A percentile compares a stretch with the other conserved stretches of the same genome.
Conservation (phyloP, 2,329 filamentous ascomycete species). For the Orbilia ellipsospora region DNA sequence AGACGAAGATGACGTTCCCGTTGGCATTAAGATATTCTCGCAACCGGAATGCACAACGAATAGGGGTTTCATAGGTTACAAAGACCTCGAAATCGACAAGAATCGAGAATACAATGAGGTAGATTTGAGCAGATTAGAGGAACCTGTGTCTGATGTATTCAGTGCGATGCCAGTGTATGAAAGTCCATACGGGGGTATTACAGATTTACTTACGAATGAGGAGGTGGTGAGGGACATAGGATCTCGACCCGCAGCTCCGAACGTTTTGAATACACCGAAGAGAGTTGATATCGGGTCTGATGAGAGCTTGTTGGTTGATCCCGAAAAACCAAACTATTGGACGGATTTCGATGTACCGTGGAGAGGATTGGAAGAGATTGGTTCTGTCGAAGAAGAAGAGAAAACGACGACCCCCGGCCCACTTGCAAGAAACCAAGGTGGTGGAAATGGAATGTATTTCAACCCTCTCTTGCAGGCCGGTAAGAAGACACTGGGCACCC, state of each 20-base stretch:
- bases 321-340: neutral
- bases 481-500: too few species aligned
- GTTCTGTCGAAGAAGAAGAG: neutral
- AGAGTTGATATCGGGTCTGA: constrained; percentile 4
- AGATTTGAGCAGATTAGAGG: neutral
- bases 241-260: constrained; percentile 12
- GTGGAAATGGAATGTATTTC: too few species aligned
- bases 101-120: neutral
- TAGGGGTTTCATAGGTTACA: constrained; percentile 17
- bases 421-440: too few species aligned
- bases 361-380: neutral
- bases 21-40: constrained; percentile 23
- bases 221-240: constrained; percentile 25
- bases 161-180: constrained; percentile 32
- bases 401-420: neutral
- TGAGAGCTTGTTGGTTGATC: neutral
- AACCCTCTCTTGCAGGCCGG: too few species aligned
- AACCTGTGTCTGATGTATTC: constrained; percentile 11
- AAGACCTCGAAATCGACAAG: constrained; percentile 10
- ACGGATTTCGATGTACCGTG: constrained; percentile 21
- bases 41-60: constrained; percentile 10
- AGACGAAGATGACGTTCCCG: constrained; percentile 15
- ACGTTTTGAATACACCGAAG: neutral
- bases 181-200: neutral
- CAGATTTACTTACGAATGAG: constrained; percentile 2